phyloP scores from a whole-genome alignment of 2,329 filamentous ascomycete genomes.

The Lecanicillium sp. region DNA sequence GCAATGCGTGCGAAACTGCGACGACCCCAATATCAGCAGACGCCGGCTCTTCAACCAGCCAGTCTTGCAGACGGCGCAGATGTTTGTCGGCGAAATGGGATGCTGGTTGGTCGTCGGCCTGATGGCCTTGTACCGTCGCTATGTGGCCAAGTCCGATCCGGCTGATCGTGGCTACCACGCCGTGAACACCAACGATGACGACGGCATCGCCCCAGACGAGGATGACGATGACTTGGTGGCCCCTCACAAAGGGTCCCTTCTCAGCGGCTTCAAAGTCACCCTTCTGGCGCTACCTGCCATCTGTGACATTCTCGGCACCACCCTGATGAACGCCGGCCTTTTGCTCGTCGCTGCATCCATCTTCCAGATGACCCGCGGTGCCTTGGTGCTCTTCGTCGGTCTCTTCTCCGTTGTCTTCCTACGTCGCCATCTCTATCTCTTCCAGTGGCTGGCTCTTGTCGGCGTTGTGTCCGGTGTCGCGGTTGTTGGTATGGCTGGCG shows the following conservation, averaged over 20 bases:
- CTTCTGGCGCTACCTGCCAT: conserved; percentile 79
- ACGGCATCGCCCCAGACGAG: conserved; percentile 27
- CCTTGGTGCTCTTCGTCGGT: conserved; percentile 90
- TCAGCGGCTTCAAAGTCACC: conserved; percentile 63
- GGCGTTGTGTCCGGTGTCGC: conserved; percentile 85
- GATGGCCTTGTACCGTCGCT: conserved; percentile 58
- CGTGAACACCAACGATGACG: conserved; percentile 42
- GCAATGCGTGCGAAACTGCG: conserved; percentile 91
- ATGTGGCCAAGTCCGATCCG: conserved; percentile 34
- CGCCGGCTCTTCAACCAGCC: conserved; percentile 82
- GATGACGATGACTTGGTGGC: conserved; percentile 29
- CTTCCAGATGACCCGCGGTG: conserved; percentile 97
- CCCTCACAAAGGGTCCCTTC: conserved; percentile 43
- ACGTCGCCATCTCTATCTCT: conserved; percentile 68
- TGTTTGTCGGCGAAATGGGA: conserved; percentile 95
- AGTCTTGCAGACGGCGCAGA: conserved; percentile 91
- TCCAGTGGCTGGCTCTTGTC: conserved; percentile 85
- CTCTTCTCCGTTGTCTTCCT: conserved; percentile 92
- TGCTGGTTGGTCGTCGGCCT: conserved; percentile 85
- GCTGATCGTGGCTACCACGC: conserved; percentile 56
- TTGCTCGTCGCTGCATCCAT: conserved; percentile 92
- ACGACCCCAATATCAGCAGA: conserved; percentile 56
- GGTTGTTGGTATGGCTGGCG: conserved; percentile 82
- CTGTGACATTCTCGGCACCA: conserved; percentile 92
- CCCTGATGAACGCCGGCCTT: conserved; percentile 92